Percentiles rank a stretch among this genome's conserved stretches.
Evolutionary conservation across 2,329 filamentous ascomycete genomes (phyloP).

Genomic region (Periconia sp.): DNA sequence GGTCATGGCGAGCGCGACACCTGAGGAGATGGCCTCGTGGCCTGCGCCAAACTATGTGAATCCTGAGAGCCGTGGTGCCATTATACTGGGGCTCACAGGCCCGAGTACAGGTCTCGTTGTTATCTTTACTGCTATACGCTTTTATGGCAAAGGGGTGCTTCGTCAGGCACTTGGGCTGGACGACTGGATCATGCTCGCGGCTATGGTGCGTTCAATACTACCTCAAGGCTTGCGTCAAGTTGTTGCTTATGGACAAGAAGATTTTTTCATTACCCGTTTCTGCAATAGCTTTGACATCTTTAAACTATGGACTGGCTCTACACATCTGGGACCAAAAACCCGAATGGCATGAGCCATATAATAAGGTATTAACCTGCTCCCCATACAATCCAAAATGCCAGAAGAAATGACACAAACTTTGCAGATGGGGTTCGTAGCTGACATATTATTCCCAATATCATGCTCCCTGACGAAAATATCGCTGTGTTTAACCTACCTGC

Average conservation of each 20-base stretch:
- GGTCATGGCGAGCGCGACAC: conserved; percentile 8
- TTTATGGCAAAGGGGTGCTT: conserved; percentile 29
- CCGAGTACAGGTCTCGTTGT: conserved; percentile 23
- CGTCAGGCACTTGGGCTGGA: conserved; percentile 26
- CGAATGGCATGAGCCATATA: conserved; percentile 26
- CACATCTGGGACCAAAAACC: conserved; percentile 37
- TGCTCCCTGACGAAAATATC: conserved; percentile 36
- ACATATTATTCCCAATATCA: conserved; percentile 29
- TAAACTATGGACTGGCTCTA: conserved; percentile 26
- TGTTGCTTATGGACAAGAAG: conserved; percentile 11
- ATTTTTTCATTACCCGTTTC: conserved; percentile 23
- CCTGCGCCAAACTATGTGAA: conserved; percentile 32
- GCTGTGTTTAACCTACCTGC: conserved; percentile 35
- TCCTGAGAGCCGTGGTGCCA: conserved; percentile 22
- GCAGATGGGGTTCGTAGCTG: conserved; percentile 27
- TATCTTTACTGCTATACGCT: conserved; percentile 21
- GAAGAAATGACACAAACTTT: neutral
- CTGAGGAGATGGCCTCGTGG: conserved; percentile 21
- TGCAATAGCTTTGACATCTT: conserved; percentile 23
- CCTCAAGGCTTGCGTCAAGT: neutral
- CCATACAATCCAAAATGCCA: neutral
- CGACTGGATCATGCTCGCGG: conserved; percentile 33
- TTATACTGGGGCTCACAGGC: conserved; percentile 25
- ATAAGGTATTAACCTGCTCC: too few relatives aligned
- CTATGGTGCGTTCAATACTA: conserved; percentile 22